These are phyloP conservation scores for Arctostaphylos glauca DNA, from an alignment of 148 eudicot species.

Conservation along the genomic window DNA sequence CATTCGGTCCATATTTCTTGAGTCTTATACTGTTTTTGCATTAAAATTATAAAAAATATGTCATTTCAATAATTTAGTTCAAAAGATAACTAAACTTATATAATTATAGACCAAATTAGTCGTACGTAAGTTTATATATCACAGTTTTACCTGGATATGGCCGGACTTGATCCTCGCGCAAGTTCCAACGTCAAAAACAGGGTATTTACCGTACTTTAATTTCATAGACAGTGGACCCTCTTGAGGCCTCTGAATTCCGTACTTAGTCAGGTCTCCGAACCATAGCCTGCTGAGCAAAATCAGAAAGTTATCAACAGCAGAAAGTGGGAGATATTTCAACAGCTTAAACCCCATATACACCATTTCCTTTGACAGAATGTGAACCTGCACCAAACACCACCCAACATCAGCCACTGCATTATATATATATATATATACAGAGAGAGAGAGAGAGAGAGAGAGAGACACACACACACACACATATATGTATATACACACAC, in stretches of 20 bases:
- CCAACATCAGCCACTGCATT: no score
- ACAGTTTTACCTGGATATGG: constrained; percentile 50
- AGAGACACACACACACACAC: no score
- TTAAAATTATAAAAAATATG: no score
- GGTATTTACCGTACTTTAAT: constrained; percentile 63
- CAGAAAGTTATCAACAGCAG: constrained; percentile 47
- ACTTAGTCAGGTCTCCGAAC: constrained; percentile 58
- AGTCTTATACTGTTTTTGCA: no score
- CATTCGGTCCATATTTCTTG: no score
- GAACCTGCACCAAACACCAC: constrained; percentile 42
- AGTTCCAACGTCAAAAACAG: constrained; percentile 67
- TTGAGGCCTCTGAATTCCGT: constrained; percentile 57
- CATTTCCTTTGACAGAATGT: constrained; percentile 54
- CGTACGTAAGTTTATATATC: neutral
- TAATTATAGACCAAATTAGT: no score
- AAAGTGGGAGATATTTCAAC: constrained; percentile 34
- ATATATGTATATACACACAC: no score
- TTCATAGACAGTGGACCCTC: constrained; percentile 65
- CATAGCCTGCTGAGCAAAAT: constrained; percentile 52
- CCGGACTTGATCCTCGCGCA: constrained; percentile 48
- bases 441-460: no score
- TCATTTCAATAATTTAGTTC: no score
- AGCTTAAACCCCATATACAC: constrained; percentile 27
- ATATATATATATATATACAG: no score
- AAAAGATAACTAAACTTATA: no score